A percentile compares a stretch with the other conserved stretches of the same genome.
These are phyloP conservation scores for Candida nemodendra DNA, from an alignment of 805 yeast species.

Conservation along the genomic window DNA sequence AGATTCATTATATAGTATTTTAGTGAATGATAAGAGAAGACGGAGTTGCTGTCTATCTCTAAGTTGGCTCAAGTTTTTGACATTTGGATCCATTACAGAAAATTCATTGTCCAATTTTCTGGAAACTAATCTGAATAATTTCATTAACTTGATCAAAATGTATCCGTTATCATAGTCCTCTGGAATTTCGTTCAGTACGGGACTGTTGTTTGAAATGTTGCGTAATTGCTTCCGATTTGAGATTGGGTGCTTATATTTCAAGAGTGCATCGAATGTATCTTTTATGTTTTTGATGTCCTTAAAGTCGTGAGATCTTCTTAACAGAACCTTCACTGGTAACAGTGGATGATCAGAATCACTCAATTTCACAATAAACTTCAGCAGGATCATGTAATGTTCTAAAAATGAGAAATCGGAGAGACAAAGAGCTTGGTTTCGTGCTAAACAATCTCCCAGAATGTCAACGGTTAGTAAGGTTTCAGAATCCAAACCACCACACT, in stretches of 20 bases:
- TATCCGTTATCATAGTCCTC: conserved; percentile 33
- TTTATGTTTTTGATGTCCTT: conserved; percentile 16
- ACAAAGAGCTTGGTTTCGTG: conserved; percentile 48
- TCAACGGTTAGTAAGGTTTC: conserved; percentile 37
- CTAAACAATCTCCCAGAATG: conserved; percentile 45
- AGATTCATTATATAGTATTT: conserved; percentile 27
- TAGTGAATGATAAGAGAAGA: conserved; percentile 32
- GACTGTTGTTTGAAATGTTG: conserved; percentile 5
- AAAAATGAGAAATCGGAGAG: conserved; percentile 54
- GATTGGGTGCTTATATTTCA: conserved; percentile 17
- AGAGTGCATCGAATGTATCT: conserved; percentile 16
- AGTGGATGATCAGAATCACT: conserved; percentile 31
- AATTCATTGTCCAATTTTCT: conserved; percentile 28
- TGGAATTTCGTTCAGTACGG: conserved; percentile 7
- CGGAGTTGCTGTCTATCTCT: conserved; percentile 31
- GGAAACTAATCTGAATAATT: conserved; percentile 32
- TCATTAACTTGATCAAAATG: conserved; percentile 41
- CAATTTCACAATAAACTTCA: conserved; percentile 26
- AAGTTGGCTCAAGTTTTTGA: conserved; percentile 19
- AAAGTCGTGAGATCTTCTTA: conserved; percentile 12
- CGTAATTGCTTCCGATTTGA: conserved; percentile 1
- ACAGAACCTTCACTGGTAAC: conserved; percentile 23
- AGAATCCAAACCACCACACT: conserved; percentile 24
- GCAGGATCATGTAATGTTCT: conserved; percentile 33
- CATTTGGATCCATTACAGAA: conserved; percentile 23